Conservation (phyloP, 2,329 filamentous ascomycete species). For the Colletotrichum aenigma region DNA sequence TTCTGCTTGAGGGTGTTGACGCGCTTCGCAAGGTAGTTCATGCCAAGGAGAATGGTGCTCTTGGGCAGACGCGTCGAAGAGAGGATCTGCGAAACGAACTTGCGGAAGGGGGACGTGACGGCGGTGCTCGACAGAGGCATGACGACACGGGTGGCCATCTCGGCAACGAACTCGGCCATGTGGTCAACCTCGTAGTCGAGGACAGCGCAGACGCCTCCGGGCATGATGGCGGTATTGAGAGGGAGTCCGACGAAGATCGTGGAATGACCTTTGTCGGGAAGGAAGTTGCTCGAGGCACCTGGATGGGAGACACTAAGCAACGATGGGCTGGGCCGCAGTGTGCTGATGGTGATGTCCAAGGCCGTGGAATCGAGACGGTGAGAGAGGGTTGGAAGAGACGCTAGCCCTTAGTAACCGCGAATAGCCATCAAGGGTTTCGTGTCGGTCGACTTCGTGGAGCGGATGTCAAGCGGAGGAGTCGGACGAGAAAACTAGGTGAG, state of each 20-base stretch:
- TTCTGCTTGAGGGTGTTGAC: slow-evolving; percentile 73
- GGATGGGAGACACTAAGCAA: background rate
- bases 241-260: slow-evolving; percentile 44
- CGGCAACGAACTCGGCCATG: slow-evolving; percentile 94
- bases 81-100: slow-evolving; percentile 90
- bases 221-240: slow-evolving; percentile 53
- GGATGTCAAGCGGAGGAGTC: background rate
- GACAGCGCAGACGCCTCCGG: slow-evolving; percentile 88
- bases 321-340: background rate
- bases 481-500: background rate
- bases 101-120: slow-evolving; percentile 78
- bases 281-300: slow-evolving; percentile 14
- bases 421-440: slow-evolving; percentile 17
- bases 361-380: background rate
- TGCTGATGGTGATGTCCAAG: background rate
- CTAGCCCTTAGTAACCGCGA: slow-evolving; percentile 8
- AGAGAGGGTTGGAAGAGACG: background rate
- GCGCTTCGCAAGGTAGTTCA: slow-evolving; percentile 86
- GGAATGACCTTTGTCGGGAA: slow-evolving; percentile 39
- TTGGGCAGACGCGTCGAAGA: slow-evolving; percentile 89
- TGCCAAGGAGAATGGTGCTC: slow-evolving; percentile 86
- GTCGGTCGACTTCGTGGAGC: background rate
- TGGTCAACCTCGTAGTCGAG: slow-evolving; percentile 96
- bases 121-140: slow-evolving; percentile 47
- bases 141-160: slow-evolving; percentile 74